A percentile compares a stretch with the other conserved stretches of the same genome.
Conservation (phyloP, 768 basidiomycete genomes). For the Rossbeevera mucosa region DNA sequence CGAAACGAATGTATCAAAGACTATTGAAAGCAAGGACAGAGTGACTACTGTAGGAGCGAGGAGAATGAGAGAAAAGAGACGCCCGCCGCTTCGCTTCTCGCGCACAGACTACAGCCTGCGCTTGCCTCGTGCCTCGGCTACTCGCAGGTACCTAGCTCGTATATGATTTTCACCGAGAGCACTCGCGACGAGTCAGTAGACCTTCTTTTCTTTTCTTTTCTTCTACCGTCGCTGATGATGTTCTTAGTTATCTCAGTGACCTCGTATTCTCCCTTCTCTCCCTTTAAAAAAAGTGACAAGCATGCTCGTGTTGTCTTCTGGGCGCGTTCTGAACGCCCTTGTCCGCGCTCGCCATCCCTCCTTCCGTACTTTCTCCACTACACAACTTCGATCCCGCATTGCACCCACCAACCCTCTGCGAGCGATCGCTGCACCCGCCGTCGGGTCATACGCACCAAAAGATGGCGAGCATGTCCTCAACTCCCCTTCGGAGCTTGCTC, state of each 20-base stretch:
- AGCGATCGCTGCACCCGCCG: constrained; percentile 72
- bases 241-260: constrained; percentile 28
- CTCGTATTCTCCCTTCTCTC: constrained; percentile 26
- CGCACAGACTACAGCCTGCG: too few species aligned
- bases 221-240: constrained; percentile 1
- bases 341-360: constrained; percentile 17
- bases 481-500: constrained; percentile 91
- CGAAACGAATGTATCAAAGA: too few species aligned
- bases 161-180: constrained; percentile 31
- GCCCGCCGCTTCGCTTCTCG: too few species aligned
- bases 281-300: constrained; percentile 11
- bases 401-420: constrained; percentile 49
- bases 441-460: constrained; percentile 62
- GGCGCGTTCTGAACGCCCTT: constrained; percentile 16
- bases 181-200: constrained; percentile 33
- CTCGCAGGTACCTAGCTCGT: too few species aligned
- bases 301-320: constrained; percentile 12
- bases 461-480: constrained; percentile 75
- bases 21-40: too few species aligned
- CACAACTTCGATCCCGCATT: constrained; percentile 34
- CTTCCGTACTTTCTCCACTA: constrained; percentile 50
- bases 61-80: too few species aligned
- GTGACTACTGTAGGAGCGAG: too few species aligned
- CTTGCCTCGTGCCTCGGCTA: too few species aligned
- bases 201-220: background rate